Base-by-base conservation (phyloP, 768 basidiomycete genomes). In the Xanthoconium stramineum region DNA sequence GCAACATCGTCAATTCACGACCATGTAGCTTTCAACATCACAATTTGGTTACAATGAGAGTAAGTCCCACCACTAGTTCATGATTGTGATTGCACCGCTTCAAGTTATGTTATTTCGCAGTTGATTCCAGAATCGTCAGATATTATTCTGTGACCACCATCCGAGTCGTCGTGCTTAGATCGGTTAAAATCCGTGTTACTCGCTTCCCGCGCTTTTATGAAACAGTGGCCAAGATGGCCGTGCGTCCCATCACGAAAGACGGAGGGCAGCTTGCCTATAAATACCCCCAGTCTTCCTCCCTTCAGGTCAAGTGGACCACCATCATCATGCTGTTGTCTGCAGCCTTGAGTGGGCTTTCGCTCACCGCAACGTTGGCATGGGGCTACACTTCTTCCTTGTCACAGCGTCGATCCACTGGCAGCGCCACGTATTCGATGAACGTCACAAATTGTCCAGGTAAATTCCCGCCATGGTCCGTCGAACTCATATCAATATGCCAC, bases 401-500 rank as follows among this genome's bases (percentile, higher is more conserved):
- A 12, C 58, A 57, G 9, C 61, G 51, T 46, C 53, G 44, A 30
- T 30, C 49, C 6, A 8, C 56, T n/a, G 43, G 38, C 2, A 57
- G 44, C 52, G 30, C 38, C 15, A 44, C 55, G 0, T 46, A 67
- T 30, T 71, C 72, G 6, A 57, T 46, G 64, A 73, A 71, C 28
- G 66, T 73, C 49, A 59, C 73, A 24, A 32, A 52, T 36, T 73
- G 72, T 45, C 72, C 72, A 61, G 72, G 72, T 72, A 58, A 4
- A 12, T 47, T 20, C 13, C 32, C 13, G 1, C 15, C 14, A 19
- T 52, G 6, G 4, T 30, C 51, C 10, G 5, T 44, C 0, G 28
- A 19, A 32, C 32, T 50, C 5, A 37, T 28, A 14, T 35, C 28
- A 28, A 59, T 19, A 5, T 12, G 11, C 45, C 9, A 17, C 52